Base-by-base conservation (phyloP, 306 rosid genomes). In the Carpinus viminea region DNA sequence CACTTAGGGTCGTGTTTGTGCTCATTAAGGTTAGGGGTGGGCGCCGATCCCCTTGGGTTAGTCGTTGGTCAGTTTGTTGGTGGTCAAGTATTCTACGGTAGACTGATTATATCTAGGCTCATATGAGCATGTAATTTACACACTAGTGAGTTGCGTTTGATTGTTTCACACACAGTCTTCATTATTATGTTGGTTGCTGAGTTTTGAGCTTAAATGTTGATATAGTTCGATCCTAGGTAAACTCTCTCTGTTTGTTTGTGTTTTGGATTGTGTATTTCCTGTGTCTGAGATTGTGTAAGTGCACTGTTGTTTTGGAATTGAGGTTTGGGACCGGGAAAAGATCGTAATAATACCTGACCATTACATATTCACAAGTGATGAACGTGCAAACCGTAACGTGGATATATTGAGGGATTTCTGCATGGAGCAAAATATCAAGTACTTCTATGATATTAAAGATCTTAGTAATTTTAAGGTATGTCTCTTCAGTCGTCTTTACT, bases 301-400 rank as follows among this genome's bases (percentile, higher is more conserved):
- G 4, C 3, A n/a, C 36, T 74, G 60, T 52, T 57, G 41, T n/a
- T 76, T 71, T n/a, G 41, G 21, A 71, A 68, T 79, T 54, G 82
- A 94, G 98, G 97, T 92, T 76, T 94, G 98, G 97, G 92, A 94
- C 76, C 90, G 93, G n/a, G 98, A 94, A 79, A 94, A 94, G 86
- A 31, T 94, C 68, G 97, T 94, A 20, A 85, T 94, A 73, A 94
- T 94, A 75, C 98, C 98, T 78, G 98, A 94, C 76, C 98, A 94
- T 76, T 94, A 94, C 80, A 92, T 94, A 75, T 92, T 94, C 81
- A 94, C 98, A 38, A 89, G 77, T 77, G 98, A 94, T 82, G 96
- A 89, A 80, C 97, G 97, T 45, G 98, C 97, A 53, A 92, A 94
- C 57, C 98, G 98, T 36, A 94, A 94, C 78, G 97, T 94, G 77